phyloP scores from a whole-genome alignment of 108 stramenopile species.

The Nannochloropsis salina region DNA sequence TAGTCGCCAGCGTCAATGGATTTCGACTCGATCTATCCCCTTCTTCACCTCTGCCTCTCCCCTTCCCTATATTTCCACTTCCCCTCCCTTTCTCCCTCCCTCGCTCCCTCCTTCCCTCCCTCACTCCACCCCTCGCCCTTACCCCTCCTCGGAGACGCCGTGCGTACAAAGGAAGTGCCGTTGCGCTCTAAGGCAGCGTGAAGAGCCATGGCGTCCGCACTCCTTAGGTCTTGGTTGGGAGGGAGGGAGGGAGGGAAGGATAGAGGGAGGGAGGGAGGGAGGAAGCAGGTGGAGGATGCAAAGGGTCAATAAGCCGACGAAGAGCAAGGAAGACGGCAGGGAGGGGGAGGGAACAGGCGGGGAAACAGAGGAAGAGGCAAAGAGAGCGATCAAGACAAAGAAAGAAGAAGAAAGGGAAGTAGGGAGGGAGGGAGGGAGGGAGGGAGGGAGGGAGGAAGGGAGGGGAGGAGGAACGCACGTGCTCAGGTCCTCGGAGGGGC shows the following conservation, averaged over 20 bases:
- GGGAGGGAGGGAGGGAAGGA: background rate
- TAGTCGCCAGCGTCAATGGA: too few species aligned
- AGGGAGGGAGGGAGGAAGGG: too few species aligned
- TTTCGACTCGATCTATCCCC: too few species aligned
- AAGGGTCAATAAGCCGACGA: too few species aligned
- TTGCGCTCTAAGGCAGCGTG: background rate
- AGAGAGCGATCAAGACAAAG: too few species aligned
- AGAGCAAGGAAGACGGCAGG: background rate
- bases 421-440: background rate
- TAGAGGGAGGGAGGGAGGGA: too few species aligned
- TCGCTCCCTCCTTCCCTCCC: background rate
- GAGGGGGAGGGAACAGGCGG: background rate
- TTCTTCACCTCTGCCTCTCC: background rate
- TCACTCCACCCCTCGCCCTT: background rate
- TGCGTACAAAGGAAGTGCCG: background rate
- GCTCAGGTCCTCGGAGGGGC: background rate
- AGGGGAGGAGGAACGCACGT: background rate
- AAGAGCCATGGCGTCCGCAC: background rate
- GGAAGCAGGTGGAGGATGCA: too few species aligned
- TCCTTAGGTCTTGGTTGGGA: background rate
- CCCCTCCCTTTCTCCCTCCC: background rate
- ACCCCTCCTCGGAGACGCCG: background rate
- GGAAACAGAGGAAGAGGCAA: background rate
- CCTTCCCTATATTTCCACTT: background rate
- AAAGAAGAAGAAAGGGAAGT: background rate